phyloP scores from a whole-genome alignment of 441 rosid genomes.

The Euphorbia celastroides region DNA sequence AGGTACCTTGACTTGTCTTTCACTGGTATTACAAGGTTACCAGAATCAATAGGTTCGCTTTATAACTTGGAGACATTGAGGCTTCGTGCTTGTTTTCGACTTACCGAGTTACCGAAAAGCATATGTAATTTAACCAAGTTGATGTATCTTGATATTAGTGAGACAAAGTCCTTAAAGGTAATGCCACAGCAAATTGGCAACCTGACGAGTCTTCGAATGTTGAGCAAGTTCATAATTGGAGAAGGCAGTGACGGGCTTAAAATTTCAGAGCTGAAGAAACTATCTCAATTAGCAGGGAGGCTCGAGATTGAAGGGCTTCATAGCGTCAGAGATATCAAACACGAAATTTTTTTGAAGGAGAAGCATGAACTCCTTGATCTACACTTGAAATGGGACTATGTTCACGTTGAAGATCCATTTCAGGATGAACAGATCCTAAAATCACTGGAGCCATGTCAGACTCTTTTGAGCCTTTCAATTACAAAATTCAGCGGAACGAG shows the following conservation, averaged over 20 bases:
- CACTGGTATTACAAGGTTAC: background rate
- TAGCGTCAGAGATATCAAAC: background rate
- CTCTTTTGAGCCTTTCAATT: slow-evolving; percentile 6
- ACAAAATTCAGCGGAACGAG: background rate
- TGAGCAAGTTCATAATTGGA: slow-evolving; percentile 8
- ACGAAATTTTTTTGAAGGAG: background rate
- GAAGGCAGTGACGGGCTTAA: background rate
- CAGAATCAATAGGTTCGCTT: slow-evolving; percentile 7
- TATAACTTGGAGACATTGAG: slow-evolving; percentile 8
- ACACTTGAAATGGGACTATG: slow-evolving; percentile 5
- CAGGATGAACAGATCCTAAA: slow-evolving; percentile 8
- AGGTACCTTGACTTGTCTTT: slow-evolving; percentile 6
- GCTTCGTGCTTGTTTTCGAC: background rate
- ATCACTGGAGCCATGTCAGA: slow-evolving; percentile 10
- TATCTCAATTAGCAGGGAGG: background rate
- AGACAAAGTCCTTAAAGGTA: background rate
- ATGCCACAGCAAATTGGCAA: slow-evolving; percentile 3
- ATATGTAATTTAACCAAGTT: background rate
- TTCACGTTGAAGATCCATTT: background rate
- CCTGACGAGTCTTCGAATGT: background rate
- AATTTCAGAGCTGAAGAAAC: background rate
- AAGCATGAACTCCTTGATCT: background rate
- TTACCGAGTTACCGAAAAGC: slow-evolving; percentile 1
- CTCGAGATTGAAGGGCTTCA: slow-evolving; percentile 4
- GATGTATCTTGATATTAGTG: background rate